Evolutionary conservation across 2,329 filamentous ascomycete species (phyloP), one percentile per base, ranked within the genome.

Genomic region (Cytospora paraplurivora): DNA sequence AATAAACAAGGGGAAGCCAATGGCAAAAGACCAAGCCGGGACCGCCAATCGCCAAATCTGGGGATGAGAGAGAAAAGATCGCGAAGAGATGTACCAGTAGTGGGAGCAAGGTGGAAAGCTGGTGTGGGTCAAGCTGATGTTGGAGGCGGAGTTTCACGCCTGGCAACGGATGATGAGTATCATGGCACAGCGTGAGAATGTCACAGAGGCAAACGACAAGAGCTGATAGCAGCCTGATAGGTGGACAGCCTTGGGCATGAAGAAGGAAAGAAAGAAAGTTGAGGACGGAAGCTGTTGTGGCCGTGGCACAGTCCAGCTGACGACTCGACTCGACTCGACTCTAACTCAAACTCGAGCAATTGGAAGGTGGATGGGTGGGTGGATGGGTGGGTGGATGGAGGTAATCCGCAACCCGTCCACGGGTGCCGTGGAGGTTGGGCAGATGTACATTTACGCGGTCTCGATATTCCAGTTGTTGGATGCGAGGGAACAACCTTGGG

Each of bases 91-190:
- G 51, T n/a, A n/a, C n/a, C n/a, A n/a, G n/a, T 38, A 55, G 51
- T 61, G 58, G 53, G 50, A 27, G 27, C 27, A 27, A 53, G 44
- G 44, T 47, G 44, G 44, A 10, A 47, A 61, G 59, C 59, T 61
- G 38, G 38, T 61, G 59, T 61, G 59, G 59, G 59, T 61, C 58
- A 15, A 61, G 59, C 51, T 61, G 59, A 55, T 44, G 59, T 32
- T 35, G 35, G 52, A 54, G 52, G 33, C n/a, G 44, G 21, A 19
- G 8, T 19, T 47, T 47, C 10, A 47, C n/a, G 44, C 44, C n/a
- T 19, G 44, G 4, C n/a, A 47, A 47, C 44, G 44, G 44, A 2
- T 47, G 44, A 2, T 47, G n/a, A 19, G 8, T 47, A 47, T 21
- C 44, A 47, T 47, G n/a, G 10, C 44, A 47, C 10, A 47, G 21